Percentiles rank a stretch among this genome's conserved stretches.
These are phyloP conservation scores for Funneliformis caledonium DNA, from an alignment of 371 early-diverging fungal genomes.

Conservation along the genomic window DNA sequence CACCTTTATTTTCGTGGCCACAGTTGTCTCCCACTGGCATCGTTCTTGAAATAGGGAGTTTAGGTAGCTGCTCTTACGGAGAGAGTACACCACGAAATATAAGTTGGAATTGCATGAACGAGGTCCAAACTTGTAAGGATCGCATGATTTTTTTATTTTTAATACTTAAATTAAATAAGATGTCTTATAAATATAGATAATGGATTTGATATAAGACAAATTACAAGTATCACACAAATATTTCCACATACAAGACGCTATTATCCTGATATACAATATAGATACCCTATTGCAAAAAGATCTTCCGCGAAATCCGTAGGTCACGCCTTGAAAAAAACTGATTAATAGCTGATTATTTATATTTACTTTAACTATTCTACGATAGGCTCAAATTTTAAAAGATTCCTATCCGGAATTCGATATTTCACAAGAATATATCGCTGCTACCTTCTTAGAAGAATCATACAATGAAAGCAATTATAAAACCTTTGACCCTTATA, in stretches of 20 bases:
- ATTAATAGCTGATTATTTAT: not conserved
- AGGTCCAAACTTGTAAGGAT: not conserved
- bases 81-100: not conserved
- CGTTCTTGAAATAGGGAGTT: not conserved
- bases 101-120: not conserved
- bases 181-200: not conserved
- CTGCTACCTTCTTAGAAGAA: slow-evolving; percentile 3
- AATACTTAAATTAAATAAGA: not conserved
- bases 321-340: not conserved
- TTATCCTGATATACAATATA: not conserved
- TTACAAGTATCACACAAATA: not conserved
- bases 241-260: slow-evolving; percentile 27
- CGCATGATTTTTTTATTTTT: not conserved
- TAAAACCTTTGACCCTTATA: slow-evolving; percentile 11
- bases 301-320: not conserved
- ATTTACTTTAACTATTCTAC: not conserved
- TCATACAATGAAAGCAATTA: not conserved
- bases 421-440: slow-evolving; percentile 14
- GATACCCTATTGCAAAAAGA: not conserved
- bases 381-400: slow-evolving; percentile 8
- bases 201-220: not conserved
- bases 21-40: not conserved
- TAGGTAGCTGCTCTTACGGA: not conserved
- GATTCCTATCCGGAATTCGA: slow-evolving; percentile 28
- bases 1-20: slow-evolving; percentile 19